Evolutionary conservation across 75 land plant species (phyloP).

Genomic region (Chamaecyparis obtusa): DNA sequence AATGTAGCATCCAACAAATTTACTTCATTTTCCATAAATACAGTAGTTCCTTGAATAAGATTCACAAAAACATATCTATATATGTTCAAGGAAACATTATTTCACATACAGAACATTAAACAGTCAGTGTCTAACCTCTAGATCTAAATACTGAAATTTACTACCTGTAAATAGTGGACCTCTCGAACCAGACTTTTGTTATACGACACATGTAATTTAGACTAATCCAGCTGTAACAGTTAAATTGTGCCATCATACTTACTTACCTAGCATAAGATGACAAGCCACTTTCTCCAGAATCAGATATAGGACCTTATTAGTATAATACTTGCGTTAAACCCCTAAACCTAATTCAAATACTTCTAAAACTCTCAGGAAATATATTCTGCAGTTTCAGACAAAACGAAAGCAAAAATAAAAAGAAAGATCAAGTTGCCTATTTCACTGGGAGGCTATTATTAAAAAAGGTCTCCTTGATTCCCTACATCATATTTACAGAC

Average conservation of each 20-base stretch:
- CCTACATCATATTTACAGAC: not conserved
- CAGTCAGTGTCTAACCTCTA: not conserved
- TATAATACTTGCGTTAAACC: not conserved
- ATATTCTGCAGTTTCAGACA: not conserved
- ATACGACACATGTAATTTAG: not conserved
- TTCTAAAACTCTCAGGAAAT: not conserved
- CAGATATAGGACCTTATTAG: not conserved
- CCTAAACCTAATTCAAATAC: not conserved
- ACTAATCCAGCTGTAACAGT: not conserved
- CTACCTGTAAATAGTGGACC: not conserved
- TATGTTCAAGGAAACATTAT: not conserved
- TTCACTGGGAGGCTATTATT: not conserved
- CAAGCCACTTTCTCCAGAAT: not conserved
- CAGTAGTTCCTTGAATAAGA: not conserved
- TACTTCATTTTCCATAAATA: not conserved
- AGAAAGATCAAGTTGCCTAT: not conserved
- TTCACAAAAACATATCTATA: not conserved
- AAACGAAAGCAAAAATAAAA: not conserved
- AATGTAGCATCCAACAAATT: not conserved
- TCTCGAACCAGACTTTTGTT: not conserved
- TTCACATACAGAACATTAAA: not conserved
- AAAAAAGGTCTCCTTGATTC: not conserved
- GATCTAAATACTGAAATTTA: not conserved
- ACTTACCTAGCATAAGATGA: not conserved
- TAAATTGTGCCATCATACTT: not conserved